A percentile compares a stretch with the other conserved stretches of the same genome.
phyloP scores from a whole-genome alignment of 805 yeast species.

The Candida gorgasii region DNA sequence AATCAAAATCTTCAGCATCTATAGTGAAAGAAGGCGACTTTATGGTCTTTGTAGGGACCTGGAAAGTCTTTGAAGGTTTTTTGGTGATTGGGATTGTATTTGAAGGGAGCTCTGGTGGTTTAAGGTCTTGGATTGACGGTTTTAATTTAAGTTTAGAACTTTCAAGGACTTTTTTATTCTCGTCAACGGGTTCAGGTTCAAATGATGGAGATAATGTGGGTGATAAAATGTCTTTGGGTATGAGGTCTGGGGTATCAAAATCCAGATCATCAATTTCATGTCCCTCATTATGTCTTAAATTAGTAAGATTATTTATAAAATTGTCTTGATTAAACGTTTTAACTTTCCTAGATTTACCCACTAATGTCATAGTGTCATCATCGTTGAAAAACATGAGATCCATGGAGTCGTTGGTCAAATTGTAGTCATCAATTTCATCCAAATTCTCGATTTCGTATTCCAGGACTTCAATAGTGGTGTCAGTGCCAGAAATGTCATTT shows the following conservation, averaged over 20 bases:
- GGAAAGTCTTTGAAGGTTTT: conserved; percentile 12
- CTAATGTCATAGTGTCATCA: conserved; percentile 15
- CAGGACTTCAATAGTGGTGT: conserved; percentile 20
- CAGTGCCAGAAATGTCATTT: conserved; percentile 16
- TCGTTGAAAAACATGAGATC: conserved; percentile 11
- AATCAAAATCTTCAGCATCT: conserved; percentile 13
- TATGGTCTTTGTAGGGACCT: conserved; percentile 6
- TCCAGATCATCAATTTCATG: conserved; percentile 7
- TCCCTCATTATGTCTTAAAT: conserved; percentile 32
- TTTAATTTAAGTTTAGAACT: conserved; percentile 9
- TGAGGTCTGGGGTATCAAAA: not conserved
- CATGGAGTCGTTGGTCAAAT: not conserved
- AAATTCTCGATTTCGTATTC: conserved; percentile 13
- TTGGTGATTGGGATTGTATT: not conserved
- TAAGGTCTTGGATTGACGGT: conserved; percentile 13
- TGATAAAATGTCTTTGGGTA: not conserved
- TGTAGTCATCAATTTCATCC: conserved; percentile 4
- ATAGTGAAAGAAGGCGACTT: conserved; percentile 15
- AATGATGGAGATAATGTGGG: not conserved
- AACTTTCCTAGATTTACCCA: conserved; percentile 5
- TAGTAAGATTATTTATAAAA: conserved; percentile 26
- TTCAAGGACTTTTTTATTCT: not conserved
- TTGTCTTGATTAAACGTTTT: conserved; percentile 9
- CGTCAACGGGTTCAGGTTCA: not conserved
- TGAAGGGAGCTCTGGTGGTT: conserved; percentile 10